These are phyloP conservation scores for Dioscorea dumetorum DNA, from an alignment of 106 monocot species.

Conservation along the genomic window DNA sequence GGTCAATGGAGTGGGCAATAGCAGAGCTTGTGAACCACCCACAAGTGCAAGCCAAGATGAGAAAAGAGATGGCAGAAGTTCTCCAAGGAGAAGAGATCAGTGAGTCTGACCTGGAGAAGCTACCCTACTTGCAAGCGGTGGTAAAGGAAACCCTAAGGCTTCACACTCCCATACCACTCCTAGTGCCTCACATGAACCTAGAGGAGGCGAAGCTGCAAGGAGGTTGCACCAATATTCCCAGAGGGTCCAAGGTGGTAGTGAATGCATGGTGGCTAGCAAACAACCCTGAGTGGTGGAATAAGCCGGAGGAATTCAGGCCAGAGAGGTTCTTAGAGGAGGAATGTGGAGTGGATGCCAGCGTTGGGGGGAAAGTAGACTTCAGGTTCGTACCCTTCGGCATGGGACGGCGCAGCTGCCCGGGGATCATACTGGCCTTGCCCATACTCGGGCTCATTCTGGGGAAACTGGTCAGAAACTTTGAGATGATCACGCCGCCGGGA, in stretches of 20 bases:
- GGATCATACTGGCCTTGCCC: constrained; percentile 48
- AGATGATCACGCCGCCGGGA: constrained; percentile 56
- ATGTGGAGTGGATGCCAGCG: constrained; percentile 28
- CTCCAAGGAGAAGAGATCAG: constrained; percentile 12
- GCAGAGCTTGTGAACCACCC: constrained; percentile 77
- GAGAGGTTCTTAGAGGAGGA: constrained; percentile 71
- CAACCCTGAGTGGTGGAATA: constrained; percentile 38
- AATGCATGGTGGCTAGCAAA: constrained; percentile 42
- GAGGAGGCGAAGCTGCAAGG: constrained; percentile 30
- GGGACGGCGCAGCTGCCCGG: constrained; percentile 39
- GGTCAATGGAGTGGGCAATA: constrained; percentile 72
- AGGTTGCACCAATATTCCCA: constrained; percentile 21
- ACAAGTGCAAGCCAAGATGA: constrained; percentile 29
- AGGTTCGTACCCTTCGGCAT: constrained; percentile 43
- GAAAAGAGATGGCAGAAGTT: constrained; percentile 26
- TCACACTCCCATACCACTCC: constrained; percentile 49
- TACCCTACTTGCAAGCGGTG: constrained; percentile 41
- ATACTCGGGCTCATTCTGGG: constrained; percentile 42
- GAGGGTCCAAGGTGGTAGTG: constrained; percentile 31
- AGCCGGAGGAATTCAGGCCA: constrained; percentile 53
- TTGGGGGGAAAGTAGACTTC: constrained; percentile 47
- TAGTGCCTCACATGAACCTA: constrained; percentile 54
- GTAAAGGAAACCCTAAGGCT: constrained; percentile 40
- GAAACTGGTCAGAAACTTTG: constrained; percentile 43
- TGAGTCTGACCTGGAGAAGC: constrained; percentile 19